These are phyloP conservation scores for Opeltia flavorubescens DNA, from an alignment of 495 filamentous ascomycete species.

Conservation along the genomic window DNA sequence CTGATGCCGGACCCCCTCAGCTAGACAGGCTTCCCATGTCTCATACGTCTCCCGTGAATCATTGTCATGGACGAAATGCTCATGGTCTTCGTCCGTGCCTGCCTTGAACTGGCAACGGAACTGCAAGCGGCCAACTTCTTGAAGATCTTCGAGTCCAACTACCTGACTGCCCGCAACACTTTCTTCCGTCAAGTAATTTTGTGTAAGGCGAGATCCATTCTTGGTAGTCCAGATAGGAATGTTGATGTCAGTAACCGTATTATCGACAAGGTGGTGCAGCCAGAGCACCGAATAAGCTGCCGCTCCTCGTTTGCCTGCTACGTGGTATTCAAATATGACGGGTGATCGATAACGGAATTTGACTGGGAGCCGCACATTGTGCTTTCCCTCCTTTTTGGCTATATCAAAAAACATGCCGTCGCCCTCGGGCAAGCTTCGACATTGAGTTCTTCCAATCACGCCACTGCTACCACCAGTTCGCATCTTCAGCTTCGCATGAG, in stretches of 20 bases:
- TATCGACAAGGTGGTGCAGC: conserved; percentile 73
- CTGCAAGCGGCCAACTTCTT: conserved; percentile 64
- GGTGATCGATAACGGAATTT: conserved; percentile 81
- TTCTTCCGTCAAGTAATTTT: conserved; percentile 76
- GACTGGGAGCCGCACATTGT: conserved; percentile 64
- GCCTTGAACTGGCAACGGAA: conserved; percentile 75
- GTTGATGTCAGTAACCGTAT: conserved; percentile 58
- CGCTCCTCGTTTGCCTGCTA: conserved; percentile 47
- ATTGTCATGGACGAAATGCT: conserved; percentile 71
- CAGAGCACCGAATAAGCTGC: conserved; percentile 70
- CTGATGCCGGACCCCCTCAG: conserved; percentile 64
- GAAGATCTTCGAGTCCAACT: conserved; percentile 53
- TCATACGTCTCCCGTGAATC: conserved; percentile 85
- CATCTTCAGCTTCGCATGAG: conserved; percentile 52
- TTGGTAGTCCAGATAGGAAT: conserved; percentile 79
- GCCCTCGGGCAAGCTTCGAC: conserved; percentile 39
- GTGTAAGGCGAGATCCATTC: conserved; percentile 55
- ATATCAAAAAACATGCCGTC: conserved; percentile 57
- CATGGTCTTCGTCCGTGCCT: conserved; percentile 79
- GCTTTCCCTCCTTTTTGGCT: conserved; percentile 35
- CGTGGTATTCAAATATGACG: conserved; percentile 74
- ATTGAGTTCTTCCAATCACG: conserved; percentile 45
- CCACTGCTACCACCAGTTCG: conserved; percentile 76
- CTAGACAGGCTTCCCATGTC: conserved; percentile 79
- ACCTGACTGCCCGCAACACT: conserved; percentile 44